A percentile compares a stretch with the other conserved stretches of the same genome.
These are phyloP conservation scores for Saccharomyces eubayanus DNA, from an alignment of 805 yeast species.

Conservation along the genomic window DNA sequence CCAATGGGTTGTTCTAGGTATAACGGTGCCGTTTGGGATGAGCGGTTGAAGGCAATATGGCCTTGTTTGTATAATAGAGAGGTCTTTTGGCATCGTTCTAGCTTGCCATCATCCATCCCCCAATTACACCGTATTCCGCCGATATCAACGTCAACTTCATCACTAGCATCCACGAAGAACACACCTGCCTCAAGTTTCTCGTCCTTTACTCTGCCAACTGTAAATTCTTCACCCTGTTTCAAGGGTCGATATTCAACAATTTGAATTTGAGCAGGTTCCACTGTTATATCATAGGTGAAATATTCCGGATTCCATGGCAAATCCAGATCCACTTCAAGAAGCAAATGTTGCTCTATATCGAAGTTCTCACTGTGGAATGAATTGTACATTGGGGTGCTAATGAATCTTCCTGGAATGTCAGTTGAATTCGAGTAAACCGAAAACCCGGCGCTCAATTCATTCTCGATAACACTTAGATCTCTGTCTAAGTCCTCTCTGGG, in stretches of 20 bases:
- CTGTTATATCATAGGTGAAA: constrained; percentile 12
- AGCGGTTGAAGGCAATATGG: constrained; percentile 5
- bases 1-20: constrained; percentile 29
- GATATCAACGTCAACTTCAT: constrained; percentile 17
- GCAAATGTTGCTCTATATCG: constrained; percentile 1
- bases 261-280: constrained; percentile 4
- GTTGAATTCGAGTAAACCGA: constrained; percentile 10
- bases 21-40: constrained; percentile 1
- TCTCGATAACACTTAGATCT: constrained; percentile 5
- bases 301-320: constrained; percentile 5
- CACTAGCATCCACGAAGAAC: constrained; percentile 20
- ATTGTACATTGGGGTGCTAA: constrained; percentile 9
- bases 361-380: constrained; percentile 10
- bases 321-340: neutral
- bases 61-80: constrained; percentile 17
- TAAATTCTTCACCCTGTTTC: constrained; percentile 2
- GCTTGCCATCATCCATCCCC: constrained; percentile 7
- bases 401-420: constrained; percentile 1
- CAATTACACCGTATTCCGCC: constrained; percentile 27
- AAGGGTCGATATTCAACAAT: constrained; percentile 17
- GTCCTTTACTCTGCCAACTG: constrained; percentile 1
- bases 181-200: constrained; percentile 24
- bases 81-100: constrained; percentile 26
- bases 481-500: neutral
- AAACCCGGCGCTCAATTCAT: constrained; percentile 12